These are phyloP conservation scores for Hyparrhenia diplandra DNA, from an alignment of 176 grass and related monocot species.

Conservation along the genomic window DNA sequence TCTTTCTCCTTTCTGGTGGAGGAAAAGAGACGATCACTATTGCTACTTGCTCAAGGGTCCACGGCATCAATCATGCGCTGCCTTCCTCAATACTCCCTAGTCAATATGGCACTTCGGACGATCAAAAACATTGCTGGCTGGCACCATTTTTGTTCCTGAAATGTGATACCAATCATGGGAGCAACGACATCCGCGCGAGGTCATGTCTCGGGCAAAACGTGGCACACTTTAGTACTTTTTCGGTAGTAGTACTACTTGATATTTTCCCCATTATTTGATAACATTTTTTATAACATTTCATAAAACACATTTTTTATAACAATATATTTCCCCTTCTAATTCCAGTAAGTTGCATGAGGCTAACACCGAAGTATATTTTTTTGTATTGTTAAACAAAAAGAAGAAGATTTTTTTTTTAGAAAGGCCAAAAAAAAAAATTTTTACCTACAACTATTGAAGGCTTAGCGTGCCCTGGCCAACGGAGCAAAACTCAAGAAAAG, in stretches of 20 bases:
- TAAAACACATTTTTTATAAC: no score
- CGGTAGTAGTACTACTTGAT: neutral
- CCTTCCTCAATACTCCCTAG: neutral
- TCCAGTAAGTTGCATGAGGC: neutral
- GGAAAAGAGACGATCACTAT: slow-evolving; percentile 6
- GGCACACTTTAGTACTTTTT: neutral
- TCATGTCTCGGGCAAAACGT: no score
- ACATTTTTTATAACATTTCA: no score
- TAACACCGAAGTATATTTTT: neutral
- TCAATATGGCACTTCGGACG: slow-evolving; percentile 23
- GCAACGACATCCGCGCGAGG: no score
- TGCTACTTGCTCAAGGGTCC: slow-evolving; percentile 3
- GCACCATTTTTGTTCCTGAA: neutral
- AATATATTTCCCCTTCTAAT: neutral
- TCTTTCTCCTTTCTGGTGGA: neutral
- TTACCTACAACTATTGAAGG: no score
- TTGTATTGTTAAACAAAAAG: neutral
- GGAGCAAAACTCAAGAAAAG: no score
- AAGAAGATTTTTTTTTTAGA: no score
- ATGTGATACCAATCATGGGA: neutral
- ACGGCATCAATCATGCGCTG: neutral
- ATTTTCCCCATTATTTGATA: neutral
- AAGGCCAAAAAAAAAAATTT: no score
- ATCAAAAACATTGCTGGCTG: neutral
- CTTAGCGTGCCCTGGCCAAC: no score